Conservation (phyloP, 2,329 filamentous ascomycete genomes). For the Rugonectria rugulosa region DNA sequence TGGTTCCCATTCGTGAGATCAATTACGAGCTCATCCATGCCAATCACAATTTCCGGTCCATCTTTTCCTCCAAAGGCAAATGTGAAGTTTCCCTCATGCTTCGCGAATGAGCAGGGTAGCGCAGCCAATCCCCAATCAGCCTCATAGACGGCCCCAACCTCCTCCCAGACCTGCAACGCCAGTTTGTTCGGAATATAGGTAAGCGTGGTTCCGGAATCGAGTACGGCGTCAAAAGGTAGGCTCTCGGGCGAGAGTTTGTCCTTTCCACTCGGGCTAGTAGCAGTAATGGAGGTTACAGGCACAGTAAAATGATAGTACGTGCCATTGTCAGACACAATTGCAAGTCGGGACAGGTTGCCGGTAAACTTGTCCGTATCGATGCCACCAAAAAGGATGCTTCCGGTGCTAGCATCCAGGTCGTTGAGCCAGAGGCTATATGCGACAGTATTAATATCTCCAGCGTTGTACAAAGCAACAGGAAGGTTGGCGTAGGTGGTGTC, state of each 20-base stretch:
- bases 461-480: slow-evolving; percentile 68
- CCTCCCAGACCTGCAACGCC: slow-evolving; percentile 59
- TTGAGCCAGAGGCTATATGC: slow-evolving; percentile 78
- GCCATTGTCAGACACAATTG: slow-evolving; percentile 56
- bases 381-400: slow-evolving; percentile 81
- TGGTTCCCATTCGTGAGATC: slow-evolving; percentile 47
- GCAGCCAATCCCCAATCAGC: slow-evolving; percentile 48
- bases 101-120: slow-evolving; percentile 58
- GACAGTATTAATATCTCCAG: slow-evolving; percentile 69
- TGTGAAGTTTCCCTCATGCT: slow-evolving; percentile 56
- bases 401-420: slow-evolving; percentile 66
- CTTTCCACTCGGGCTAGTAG: slow-evolving; percentile 56
- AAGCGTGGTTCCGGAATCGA: slow-evolving; percentile 79
- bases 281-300: slow-evolving; percentile 55
- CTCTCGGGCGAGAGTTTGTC: slow-evolving; percentile 53
- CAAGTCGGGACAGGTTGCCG: slow-evolving; percentile 67
- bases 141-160: slow-evolving; percentile 61
- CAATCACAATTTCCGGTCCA: slow-evolving; percentile 59
- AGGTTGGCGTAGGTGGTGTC: slow-evolving; percentile 62
- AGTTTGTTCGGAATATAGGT: slow-evolving; percentile 73
- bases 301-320: slow-evolving; percentile 57
- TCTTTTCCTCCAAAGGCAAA: slow-evolving; percentile 61
- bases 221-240: slow-evolving; percentile 66
- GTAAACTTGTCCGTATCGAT: slow-evolving; percentile 78
- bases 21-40: slow-evolving; percentile 65